A percentile compares a stretch with the other conserved stretches of the same genome.
Conservation (phyloP, 192 early-diverging fungal genomes). For the Coemansia sp. region DNA sequence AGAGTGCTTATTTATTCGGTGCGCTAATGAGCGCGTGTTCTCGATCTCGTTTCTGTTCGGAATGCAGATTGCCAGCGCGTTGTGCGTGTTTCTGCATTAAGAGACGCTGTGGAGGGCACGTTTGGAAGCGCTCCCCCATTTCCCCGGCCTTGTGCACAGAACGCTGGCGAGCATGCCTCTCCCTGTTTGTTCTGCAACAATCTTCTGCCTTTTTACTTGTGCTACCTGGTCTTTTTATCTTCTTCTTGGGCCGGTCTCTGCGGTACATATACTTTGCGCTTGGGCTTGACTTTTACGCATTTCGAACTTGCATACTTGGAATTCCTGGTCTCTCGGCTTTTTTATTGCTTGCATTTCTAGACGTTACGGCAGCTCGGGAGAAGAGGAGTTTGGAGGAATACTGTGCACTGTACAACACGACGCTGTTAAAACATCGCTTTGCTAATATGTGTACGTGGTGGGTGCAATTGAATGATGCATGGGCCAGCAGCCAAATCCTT, state of each 20-base stretch:
- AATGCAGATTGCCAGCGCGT: neutral
- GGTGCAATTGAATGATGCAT: conserved; percentile 1
- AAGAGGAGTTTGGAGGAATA: neutral
- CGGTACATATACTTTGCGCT: conserved; percentile 12
- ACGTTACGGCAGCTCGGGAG: neutral
- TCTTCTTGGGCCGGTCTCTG: neutral
- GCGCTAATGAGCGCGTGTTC: neutral
- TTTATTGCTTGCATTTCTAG: conserved; percentile 1
- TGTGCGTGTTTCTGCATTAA: neutral
- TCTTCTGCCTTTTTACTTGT: neutral
- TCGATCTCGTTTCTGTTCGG: neutral
- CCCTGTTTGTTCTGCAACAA: neutral
- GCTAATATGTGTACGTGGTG: conserved; percentile 7
- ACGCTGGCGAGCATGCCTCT: neutral
- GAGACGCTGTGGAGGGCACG: neutral
- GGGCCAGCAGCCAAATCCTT: neutral
- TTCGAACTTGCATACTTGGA: conserved; percentile 1
- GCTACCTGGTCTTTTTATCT: neutral
- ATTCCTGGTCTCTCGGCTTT: conserved; percentile 4
- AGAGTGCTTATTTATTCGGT: neutral
- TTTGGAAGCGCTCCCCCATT: conserved; percentile 1
- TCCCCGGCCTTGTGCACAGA: conserved; percentile 6
- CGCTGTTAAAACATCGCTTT: neutral
- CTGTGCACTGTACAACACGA: neutral
- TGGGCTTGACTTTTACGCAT: neutral